Base-by-base conservation (phyloP, 306 rosid species). In the Castanea mollissima region DNA sequence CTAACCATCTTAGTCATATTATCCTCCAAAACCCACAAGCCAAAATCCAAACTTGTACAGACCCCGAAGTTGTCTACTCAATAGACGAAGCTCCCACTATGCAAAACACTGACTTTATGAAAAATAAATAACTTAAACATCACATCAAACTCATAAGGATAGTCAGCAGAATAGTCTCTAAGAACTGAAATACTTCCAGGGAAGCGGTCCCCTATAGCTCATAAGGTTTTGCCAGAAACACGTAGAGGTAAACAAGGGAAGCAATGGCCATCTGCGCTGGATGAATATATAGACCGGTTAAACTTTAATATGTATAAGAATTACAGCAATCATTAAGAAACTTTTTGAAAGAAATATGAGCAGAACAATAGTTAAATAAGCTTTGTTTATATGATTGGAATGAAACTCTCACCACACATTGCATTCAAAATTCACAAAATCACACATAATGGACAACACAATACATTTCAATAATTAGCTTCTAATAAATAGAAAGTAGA, bases 181-280 rank as follows among this genome's bases (percentile, higher is more conserved):
- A 95, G 97, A 83, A 95, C 99, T 49, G 98, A 91, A 80, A 95
- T 89, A 69, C 85, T 91, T 80, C 97, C 97, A 27, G 90, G 79
- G 81, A 87, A 83, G 63, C 85, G 80, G 55, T 95, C 99, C 78
- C 99, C 99, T 98, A 95, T 74, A 90, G 87, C 86, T 91, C 97
- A 74, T 95, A 95, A 74, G 98, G 99, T 88, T 91, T 93, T 76
- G 99, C 92, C 31, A 98, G 92, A 82, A 95, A 95, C 78, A 95
- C 99, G 79, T 87, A 93, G 57, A 95, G 92, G 90, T 95, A 98
- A 82, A 93, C 97, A 74, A 89, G 58, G 62, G 99, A 91, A 85
- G 99, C 99, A 86, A 95, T 83, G 86, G 87, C 92, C 99, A 95
- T 95, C 99, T 95, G 99, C 76, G 83, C 90, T 83, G 88, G 91